Percentiles rank a stretch among this genome's conserved stretches.
Conservation (phyloP, 208 protist genomes). For the Trypanosoma grayi region DNA sequence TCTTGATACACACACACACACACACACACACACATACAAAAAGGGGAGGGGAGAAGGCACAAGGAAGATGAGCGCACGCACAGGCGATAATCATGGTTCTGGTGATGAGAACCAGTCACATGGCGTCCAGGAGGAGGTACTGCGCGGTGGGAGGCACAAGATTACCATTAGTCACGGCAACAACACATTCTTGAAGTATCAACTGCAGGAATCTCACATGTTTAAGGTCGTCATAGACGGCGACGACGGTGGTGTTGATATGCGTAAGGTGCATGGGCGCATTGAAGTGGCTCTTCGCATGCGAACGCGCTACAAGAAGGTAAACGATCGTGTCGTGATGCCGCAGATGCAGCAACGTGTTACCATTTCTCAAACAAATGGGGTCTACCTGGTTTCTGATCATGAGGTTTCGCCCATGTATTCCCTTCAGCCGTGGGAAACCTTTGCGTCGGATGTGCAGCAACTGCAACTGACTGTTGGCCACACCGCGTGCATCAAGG, state of each 20-base stretch:
- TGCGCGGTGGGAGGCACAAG: background rate
- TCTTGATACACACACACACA: background rate
- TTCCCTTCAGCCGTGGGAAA: constrained; percentile 45
- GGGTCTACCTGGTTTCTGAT: constrained; percentile 69
- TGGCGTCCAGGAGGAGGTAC: background rate
- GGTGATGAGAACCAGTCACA: background rate
- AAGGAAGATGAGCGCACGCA: constrained; percentile 5
- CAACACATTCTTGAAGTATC: constrained; percentile 19
- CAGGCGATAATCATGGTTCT: background rate
- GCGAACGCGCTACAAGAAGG: constrained; percentile 61
- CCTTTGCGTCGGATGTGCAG: constrained; percentile 74
- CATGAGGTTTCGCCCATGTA: constrained; percentile 36
- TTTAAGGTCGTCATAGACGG: constrained; percentile 90
- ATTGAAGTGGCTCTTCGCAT: constrained; percentile 71
- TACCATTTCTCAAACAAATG: constrained; percentile 49
- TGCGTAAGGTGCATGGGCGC: constrained; percentile 82
- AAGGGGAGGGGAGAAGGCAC: constrained; percentile 4
- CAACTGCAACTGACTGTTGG: constrained; percentile 68
- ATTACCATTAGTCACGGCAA: constrained; percentile 16
- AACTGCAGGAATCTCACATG: constrained; percentile 64
- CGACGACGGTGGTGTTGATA: constrained; percentile 85
- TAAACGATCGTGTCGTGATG: constrained; percentile 3
- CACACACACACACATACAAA: background rate
- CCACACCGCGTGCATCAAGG: constrained; percentile 66
- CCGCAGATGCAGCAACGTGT: constrained; percentile 30